A percentile compares a stretch with the other conserved stretches of the same genome.
These are phyloP conservation scores for Penicillium sp. DNA, from an alignment of 2,329 filamentous ascomycete genomes.

Conservation along the genomic window DNA sequence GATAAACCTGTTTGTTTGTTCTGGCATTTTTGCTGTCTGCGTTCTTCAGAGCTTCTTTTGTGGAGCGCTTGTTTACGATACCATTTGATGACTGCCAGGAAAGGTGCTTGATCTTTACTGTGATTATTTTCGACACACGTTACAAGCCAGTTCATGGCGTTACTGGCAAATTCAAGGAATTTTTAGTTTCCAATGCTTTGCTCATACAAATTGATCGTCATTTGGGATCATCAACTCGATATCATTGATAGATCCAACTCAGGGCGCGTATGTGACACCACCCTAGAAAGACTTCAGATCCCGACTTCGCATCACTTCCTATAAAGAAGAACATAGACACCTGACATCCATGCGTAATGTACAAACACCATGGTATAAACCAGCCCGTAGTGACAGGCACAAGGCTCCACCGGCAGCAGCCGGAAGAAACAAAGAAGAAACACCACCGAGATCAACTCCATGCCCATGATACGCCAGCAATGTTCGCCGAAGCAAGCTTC, in stretches of 20 bases:
- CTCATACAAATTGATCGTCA: background rate
- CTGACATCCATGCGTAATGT: slow-evolving; percentile 25
- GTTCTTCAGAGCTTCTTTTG: slow-evolving; percentile 4
- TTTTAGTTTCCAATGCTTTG: background rate
- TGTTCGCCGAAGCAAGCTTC: background rate
- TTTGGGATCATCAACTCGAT: background rate
- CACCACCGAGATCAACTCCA: slow-evolving; percentile 9
- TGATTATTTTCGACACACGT: slow-evolving; percentile 1
- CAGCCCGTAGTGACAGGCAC: background rate
- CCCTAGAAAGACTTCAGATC: slow-evolving; percentile 1
- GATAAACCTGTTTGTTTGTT: slow-evolving; percentile 3
- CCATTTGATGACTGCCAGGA: slow-evolving; percentile 27
- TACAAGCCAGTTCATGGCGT: background rate
- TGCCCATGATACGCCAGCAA: slow-evolving; percentile 12
- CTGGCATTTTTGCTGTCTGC: background rate
- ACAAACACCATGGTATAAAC: slow-evolving; percentile 23
- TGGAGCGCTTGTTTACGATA: slow-evolving; percentile 31
- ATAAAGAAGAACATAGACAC: slow-evolving; percentile 15
- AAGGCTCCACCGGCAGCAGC: background rate
- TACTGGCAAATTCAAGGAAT: slow-evolving; percentile 3
- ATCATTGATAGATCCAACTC: background rate
- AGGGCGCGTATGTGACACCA: background rate
- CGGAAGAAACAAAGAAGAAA: background rate
- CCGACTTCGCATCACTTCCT: slow-evolving; percentile 5
- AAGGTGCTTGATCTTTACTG: slow-evolving; percentile 21